Evolutionary conservation across 2,329 filamentous ascomycete species (phyloP).

Genomic region (Xylaria sp.): DNA sequence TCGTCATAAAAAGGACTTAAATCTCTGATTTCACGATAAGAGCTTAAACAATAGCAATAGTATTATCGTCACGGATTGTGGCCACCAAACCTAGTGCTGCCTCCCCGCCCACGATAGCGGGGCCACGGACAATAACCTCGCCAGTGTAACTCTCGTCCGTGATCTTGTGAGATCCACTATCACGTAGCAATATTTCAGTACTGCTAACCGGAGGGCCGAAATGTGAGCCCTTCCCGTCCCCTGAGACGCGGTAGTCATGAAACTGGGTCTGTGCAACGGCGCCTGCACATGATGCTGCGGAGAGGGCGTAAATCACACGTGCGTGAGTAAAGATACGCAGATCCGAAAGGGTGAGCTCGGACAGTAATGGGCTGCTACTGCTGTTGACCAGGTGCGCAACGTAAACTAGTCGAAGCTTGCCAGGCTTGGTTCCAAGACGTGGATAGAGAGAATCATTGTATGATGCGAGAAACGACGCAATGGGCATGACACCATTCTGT

Average conservation of each 20-base stretch:
- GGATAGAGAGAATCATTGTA: constrained; percentile 71
- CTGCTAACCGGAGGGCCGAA: constrained; percentile 86
- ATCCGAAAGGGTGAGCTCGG: constrained; percentile 78
- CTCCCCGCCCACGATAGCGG: constrained; percentile 75
- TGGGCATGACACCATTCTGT: constrained; percentile 78
- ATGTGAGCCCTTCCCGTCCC: constrained; percentile 63
- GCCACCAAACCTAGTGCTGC: constrained; percentile 72
- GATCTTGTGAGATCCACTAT: constrained; percentile 69
- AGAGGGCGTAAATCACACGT: constrained; percentile 85
- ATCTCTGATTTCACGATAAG: not conserved
- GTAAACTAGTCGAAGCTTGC: constrained; percentile 84
- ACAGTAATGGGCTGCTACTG: constrained; percentile 71
- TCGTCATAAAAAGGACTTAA: not conserved
- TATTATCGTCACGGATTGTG: constrained; percentile 77
- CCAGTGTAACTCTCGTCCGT: constrained; percentile 71
- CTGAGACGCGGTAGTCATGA: constrained; percentile 81
- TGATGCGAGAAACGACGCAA: constrained; percentile 69
- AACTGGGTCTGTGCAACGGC: constrained; percentile 87
- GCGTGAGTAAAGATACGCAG: constrained; percentile 83
- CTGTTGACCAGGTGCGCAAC: constrained; percentile 72
- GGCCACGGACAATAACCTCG: constrained; percentile 78
- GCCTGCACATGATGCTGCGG: constrained; percentile 84
- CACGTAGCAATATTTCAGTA: constrained; percentile 80
- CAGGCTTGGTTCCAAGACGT: constrained; percentile 69
- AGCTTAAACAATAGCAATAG: constrained; percentile 67